phyloP scores from a whole-genome alignment of 192 early-diverging fungal genomes.

The Coemansia reversa region DNA sequence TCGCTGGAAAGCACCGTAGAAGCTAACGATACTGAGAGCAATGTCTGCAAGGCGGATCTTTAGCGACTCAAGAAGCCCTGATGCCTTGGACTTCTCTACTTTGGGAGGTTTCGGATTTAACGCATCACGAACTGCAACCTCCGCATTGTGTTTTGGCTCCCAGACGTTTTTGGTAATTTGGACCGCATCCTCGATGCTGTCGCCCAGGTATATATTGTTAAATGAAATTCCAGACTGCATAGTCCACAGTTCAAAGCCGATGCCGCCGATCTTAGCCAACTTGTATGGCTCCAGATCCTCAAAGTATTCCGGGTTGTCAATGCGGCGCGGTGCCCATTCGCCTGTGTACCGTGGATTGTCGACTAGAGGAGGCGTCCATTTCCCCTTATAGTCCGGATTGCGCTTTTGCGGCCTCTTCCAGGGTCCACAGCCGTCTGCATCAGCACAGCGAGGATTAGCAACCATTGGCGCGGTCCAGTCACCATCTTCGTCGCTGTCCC shows the following conservation, averaged over 20 bases:
- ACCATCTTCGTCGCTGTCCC: conserved; percentile 92
- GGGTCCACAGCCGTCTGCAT: conserved; percentile 70
- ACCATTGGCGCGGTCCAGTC: conserved; percentile 81
- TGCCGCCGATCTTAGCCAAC: conserved; percentile 74
- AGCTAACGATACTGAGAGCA: conserved; percentile 19
- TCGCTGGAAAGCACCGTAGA: conserved; percentile 15
- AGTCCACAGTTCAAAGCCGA: conserved; percentile 93
- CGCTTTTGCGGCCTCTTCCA: conserved; percentile 79
- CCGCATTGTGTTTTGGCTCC: conserved; percentile 71
- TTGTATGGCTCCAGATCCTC: conserved; percentile 77
- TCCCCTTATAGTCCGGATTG: conserved; percentile 88
- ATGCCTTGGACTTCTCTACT: conserved; percentile 12
- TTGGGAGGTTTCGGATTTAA: conserved; percentile 27
- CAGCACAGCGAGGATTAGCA: conserved; percentile 78
- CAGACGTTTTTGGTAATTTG: conserved; percentile 75
- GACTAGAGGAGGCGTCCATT: conserved; percentile 81
- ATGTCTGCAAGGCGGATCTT: conserved; percentile 36
- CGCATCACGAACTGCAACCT: conserved; percentile 51
- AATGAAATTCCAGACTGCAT: conserved; percentile 87
- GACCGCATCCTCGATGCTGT: conserved; percentile 66
- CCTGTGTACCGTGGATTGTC: conserved; percentile 95
- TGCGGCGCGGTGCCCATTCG: conserved; percentile 80
- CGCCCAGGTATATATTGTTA: conserved; percentile 89
- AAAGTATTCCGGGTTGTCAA: conserved; percentile 81
- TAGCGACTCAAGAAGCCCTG: conserved; percentile 21